phyloP scores from a whole-genome alignment of 495 filamentous ascomycete genomes.

The Tuber brumale region DNA sequence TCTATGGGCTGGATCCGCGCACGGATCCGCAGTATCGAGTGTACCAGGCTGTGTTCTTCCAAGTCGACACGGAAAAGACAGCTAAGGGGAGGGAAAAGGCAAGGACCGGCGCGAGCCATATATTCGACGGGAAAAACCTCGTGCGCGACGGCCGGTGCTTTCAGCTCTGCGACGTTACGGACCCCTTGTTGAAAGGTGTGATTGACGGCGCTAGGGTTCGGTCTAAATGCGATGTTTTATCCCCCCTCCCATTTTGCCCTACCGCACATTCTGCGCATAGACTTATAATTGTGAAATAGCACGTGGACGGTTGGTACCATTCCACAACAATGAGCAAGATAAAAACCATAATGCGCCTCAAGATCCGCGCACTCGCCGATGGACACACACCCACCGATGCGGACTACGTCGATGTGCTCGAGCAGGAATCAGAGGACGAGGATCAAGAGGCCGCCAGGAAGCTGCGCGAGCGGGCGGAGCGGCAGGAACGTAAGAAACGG shows the following conservation, averaged over 20 bases:
- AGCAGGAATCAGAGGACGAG: conserved; percentile 41
- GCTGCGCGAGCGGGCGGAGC: conserved; percentile 25
- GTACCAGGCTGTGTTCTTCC: conserved; percentile 85
- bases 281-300: conserved; percentile 47
- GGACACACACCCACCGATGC: conserved; percentile 43
- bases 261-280: conserved; percentile 43
- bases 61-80: conserved; percentile 49
- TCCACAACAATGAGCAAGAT: conserved; percentile 71
- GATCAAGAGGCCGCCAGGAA: conserved; percentile 29
- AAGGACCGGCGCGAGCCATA: conserved; percentile 51
- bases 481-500: conserved; percentile 19
- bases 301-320: conserved; percentile 68
- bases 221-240: conserved; percentile 45
- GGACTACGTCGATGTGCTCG: conserved; percentile 47
- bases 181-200: conserved; percentile 59
- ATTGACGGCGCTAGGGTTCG: conserved; percentile 48
- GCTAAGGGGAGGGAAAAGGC: conserved; percentile 15
- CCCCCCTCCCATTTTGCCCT: conserved; percentile 42
- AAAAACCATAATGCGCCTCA: conserved; percentile 77
- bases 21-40: conserved; percentile 62
- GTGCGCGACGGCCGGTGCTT: conserved; percentile 73
- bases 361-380: conserved; percentile 53
- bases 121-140: conserved; percentile 70
- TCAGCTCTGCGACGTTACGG: conserved; percentile 87
- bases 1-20: conserved; percentile 79